Base-by-base conservation (phyloP, 257 asterid genomes). In the Avicennia marina region DNA sequence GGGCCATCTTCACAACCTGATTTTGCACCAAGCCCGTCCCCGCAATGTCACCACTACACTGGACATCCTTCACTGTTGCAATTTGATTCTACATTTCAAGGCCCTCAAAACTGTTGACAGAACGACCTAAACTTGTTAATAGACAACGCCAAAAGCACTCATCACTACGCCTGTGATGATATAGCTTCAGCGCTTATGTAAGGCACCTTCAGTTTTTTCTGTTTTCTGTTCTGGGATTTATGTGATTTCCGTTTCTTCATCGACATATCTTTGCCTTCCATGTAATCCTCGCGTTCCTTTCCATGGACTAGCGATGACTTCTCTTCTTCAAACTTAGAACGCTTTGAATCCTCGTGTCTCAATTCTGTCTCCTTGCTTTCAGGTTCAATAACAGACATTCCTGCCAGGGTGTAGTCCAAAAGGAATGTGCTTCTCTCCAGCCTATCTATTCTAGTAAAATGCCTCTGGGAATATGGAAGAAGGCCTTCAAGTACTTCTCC, bases 341-440 rank as follows among this genome's bases (percentile, higher is more conserved):
- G 36, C 32, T 64, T 62, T 26, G 21, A 36, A 63, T 65, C 61
- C 19, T 75, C 66, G 21, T 58, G 67, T 62, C 64, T 59, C 34
- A 29, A 24, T 7, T 62, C 71, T 50, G 62, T 59, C 26, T 39
- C 79, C 3, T 62, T 64, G 25, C 11, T 62, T 51, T 79, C 84
- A 7, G 96, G 98, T 58, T 85, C 95, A 6, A 90, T 65, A 49
- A 87, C 94, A 8, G 89, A 84, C 98, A 90, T 87, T 56, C 83
- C 78, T 0, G 81, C 63, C 65, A 85, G 66, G 19, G 91, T 85
- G 40, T 76, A 90, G 74, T 90, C 95, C 78, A 90, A 54, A 25
- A 90, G 80, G 74, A 60, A 85, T 18, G 89, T 70, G 83, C 95
- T 87, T 66, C 95, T 81, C 50, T 78, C 86, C 78, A 83, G 58